Evolutionary conservation across 1,139 yeast species (phyloP).

Genomic region (Magnusiomyces paraingens): DNA sequence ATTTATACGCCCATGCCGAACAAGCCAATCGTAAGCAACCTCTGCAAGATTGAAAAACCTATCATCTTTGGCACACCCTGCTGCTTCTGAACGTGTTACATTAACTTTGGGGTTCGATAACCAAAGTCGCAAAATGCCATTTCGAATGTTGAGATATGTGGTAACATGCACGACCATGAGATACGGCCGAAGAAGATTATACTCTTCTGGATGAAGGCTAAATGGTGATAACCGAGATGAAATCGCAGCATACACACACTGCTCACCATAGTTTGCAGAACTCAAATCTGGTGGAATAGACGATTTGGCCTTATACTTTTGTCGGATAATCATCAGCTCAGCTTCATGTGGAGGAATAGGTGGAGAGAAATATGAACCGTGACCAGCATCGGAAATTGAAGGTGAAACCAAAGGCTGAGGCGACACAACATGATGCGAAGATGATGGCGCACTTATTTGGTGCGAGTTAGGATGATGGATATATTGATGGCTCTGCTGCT

Average conservation of each 20-base stretch:
- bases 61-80: slow-evolving; percentile 39
- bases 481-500: not conserved
- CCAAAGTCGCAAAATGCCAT: slow-evolving; percentile 41
- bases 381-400: slow-evolving; percentile 7
- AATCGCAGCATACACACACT: slow-evolving; percentile 39
- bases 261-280: slow-evolving; percentile 35
- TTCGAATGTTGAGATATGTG: slow-evolving; percentile 38
- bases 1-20: slow-evolving; percentile 39
- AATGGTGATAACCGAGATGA: slow-evolving; percentile 38
- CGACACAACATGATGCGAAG: slow-evolving; percentile 1
- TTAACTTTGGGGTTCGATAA: slow-evolving; percentile 38
- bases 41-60: slow-evolving; percentile 38
- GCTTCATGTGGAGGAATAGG: slow-evolving; percentile 16
- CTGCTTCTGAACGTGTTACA: slow-evolving; percentile 39
- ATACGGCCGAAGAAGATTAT: slow-evolving; percentile 31
- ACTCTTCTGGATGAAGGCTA: slow-evolving; percentile 34
- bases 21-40: slow-evolving; percentile 39
- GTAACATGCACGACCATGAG: slow-evolving; percentile 37
- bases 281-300: slow-evolving; percentile 37
- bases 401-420: slow-evolving; percentile 16
- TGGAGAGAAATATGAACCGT: slow-evolving; percentile 12
- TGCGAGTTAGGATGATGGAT: not conserved
- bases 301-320: slow-evolving; percentile 35
- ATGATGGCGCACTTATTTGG: not conserved
- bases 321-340: slow-evolving; percentile 20